Evolutionary conservation across 2,329 filamentous ascomycete species (phyloP).

Genomic region (Aspergillus aculeatinus): DNA sequence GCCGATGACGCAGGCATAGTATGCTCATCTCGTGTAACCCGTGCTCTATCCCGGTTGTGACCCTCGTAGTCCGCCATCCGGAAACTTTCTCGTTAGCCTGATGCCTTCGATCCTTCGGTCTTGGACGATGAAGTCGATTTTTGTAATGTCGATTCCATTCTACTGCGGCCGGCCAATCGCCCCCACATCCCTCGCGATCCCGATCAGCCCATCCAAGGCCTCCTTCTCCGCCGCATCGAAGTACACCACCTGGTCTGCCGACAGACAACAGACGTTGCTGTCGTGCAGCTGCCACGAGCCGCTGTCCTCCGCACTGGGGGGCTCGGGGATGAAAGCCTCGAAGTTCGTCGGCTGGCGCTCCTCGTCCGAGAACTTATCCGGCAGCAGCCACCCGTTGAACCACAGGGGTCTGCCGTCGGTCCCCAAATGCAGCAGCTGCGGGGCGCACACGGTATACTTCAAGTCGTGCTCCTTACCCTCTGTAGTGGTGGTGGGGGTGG

Average conservation of each 20-base stretch:
- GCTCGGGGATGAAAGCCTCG: constrained; percentile 20
- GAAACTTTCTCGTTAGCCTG: too few relatives aligned
- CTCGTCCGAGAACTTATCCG: constrained; percentile 44
- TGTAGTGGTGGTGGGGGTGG: background rate
- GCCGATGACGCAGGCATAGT: too few relatives aligned
- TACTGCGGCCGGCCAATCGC: background rate
- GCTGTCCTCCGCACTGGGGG: background rate
- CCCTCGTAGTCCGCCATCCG: too few relatives aligned
- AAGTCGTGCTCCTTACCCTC: constrained; percentile 17
- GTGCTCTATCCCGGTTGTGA: too few relatives aligned
- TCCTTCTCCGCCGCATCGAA: constrained; percentile 5
- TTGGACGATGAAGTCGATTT: too few relatives aligned
- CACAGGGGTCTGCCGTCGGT: constrained; percentile 43
- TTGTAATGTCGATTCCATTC: too few relatives aligned
- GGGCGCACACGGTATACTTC: constrained; percentile 40
- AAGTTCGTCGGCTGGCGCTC: constrained; percentile 39
- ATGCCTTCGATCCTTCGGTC: too few relatives aligned
- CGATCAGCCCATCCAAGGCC: constrained; percentile 5
- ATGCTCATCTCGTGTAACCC: too few relatives aligned
- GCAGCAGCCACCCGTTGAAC: constrained; percentile 49
- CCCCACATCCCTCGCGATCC: background rate
- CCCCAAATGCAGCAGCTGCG: constrained; percentile 49
- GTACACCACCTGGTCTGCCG: background rate
- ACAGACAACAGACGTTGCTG: constrained; percentile 15
- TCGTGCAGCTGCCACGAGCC: constrained; percentile 12